phyloP scores from a whole-genome alignment of 176 grass and related monocot genomes.

The Carex parvula region DNA sequence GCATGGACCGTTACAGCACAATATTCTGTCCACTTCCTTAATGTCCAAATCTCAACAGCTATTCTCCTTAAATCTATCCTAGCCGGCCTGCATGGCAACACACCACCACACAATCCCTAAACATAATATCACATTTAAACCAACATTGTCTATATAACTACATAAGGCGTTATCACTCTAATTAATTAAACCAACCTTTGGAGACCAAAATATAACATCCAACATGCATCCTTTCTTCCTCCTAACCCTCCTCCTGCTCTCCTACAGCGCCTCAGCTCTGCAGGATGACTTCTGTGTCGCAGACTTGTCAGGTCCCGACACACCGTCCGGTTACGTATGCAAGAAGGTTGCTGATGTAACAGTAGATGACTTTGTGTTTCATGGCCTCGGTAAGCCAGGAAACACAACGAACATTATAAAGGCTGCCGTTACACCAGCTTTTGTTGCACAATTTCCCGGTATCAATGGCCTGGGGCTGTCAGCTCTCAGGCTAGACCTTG shows the following conservation, averaged over 20 bases:
- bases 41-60: constrained; percentile 16
- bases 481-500: constrained; percentile 55
- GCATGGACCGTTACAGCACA: constrained; percentile 26
- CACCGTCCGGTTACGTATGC: constrained; percentile 59
- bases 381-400: constrained; percentile 36
- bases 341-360: constrained; percentile 34
- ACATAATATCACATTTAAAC: constrained; percentile 9
- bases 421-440: constrained; percentile 54
- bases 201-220: not conserved
- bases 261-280: constrained; percentile 26
- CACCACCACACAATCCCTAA: constrained; percentile 20
- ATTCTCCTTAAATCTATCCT: not conserved
- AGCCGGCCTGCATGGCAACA: not conserved
- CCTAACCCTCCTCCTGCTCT: constrained; percentile 36
- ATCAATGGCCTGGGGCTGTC: constrained; percentile 77
- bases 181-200: not conserved
- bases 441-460: constrained; percentile 65
- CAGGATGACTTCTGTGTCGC: constrained; percentile 74
- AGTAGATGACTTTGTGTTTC: constrained; percentile 46
- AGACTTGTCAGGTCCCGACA: constrained; percentile 44
- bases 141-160: not conserved
- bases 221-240: constrained; percentile 36
- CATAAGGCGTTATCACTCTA: constrained; percentile 5
- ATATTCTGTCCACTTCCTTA: constrained; percentile 14
- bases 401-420: constrained; percentile 51